These are phyloP conservation scores for Gossypium longicalyx DNA, from an alignment of 345 rosid species.

Conservation along the genomic window DNA sequence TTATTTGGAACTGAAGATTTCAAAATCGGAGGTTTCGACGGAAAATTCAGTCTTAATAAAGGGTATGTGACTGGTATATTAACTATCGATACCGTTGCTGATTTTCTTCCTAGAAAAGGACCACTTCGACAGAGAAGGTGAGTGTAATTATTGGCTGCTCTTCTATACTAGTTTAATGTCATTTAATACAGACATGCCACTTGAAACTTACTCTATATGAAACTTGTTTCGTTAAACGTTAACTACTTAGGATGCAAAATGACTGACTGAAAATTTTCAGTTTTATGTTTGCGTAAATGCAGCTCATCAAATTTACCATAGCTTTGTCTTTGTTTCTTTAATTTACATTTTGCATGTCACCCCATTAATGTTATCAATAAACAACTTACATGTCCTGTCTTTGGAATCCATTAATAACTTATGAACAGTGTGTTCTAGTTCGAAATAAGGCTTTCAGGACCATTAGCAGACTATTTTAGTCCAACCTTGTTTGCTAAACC, in stretches of 20 bases:
- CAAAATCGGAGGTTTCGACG: constrained; percentile 68
- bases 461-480: background rate
- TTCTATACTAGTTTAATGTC: background rate
- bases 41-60: constrained; percentile 51
- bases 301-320: background rate
- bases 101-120: constrained; percentile 87
- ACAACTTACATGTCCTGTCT: background rate
- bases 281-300: background rate
- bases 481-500: background rate
- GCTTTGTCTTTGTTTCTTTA: background rate
- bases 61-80: constrained; percentile 87
- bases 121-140: constrained; percentile 74
- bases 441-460: background rate
- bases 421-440: background rate
- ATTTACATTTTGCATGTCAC: background rate
- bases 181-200: background rate
- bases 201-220: background rate
- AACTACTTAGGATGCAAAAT: background rate
- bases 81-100: constrained; percentile 82
- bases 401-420: background rate
- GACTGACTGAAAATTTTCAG: background rate
- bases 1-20: constrained; percentile 60
- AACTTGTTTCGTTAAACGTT: background rate
- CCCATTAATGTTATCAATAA: background rate
- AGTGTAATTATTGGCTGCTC: background rate